Conservation (phyloP, 2,329 filamentous ascomycete species). For the Ophiostoma himal-ulmi region DNA sequence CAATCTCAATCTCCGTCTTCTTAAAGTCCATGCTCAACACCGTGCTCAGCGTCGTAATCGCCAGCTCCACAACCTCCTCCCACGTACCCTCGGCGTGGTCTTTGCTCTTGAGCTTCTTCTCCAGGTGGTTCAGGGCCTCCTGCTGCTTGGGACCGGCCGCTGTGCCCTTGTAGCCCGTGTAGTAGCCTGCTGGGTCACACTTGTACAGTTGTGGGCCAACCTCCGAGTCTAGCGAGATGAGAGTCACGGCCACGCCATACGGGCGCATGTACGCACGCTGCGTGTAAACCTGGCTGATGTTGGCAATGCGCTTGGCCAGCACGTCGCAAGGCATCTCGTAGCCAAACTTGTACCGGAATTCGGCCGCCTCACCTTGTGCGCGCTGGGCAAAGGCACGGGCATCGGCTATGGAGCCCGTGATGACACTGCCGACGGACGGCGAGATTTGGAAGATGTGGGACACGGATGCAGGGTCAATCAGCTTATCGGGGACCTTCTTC, state of each 20-base stretch:
- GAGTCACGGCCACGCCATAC: conserved; percentile 87
- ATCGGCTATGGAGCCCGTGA: conserved; percentile 98
- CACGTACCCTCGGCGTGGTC: conserved; percentile 84
- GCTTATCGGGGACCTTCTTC: conserved; percentile 99
- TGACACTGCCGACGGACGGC: conserved; percentile 92
- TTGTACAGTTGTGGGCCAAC: conserved; percentile 94
- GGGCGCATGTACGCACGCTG: conserved; percentile 98
- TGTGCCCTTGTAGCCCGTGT: conserved; percentile 96
- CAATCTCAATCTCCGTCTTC: conserved; percentile 97
- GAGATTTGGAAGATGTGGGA: conserved; percentile 97
- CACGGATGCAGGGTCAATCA: conserved; percentile 95
- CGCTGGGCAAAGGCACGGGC: conserved; percentile 88
- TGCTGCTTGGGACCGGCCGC: conserved; percentile 97
- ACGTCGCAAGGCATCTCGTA: conserved; percentile 99
- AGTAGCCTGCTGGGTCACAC: conserved; percentile 96
- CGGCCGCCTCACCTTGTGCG: conserved; percentile 89
- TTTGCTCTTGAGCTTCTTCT: conserved; percentile 99
- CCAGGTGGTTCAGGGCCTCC: conserved; percentile 94
- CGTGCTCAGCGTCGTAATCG: conserved; percentile 89
- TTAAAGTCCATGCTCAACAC: conserved; percentile 99
- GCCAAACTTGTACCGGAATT: conserved; percentile 97
- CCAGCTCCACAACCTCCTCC: conserved; percentile 97
- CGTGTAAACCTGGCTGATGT: conserved; percentile 99
- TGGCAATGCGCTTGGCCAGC: conserved; percentile 90
- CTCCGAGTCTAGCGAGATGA: conserved; percentile 91